Base-by-base conservation (phyloP, 352 stramenopile genomes). In the Pythium utonaiense region DNA sequence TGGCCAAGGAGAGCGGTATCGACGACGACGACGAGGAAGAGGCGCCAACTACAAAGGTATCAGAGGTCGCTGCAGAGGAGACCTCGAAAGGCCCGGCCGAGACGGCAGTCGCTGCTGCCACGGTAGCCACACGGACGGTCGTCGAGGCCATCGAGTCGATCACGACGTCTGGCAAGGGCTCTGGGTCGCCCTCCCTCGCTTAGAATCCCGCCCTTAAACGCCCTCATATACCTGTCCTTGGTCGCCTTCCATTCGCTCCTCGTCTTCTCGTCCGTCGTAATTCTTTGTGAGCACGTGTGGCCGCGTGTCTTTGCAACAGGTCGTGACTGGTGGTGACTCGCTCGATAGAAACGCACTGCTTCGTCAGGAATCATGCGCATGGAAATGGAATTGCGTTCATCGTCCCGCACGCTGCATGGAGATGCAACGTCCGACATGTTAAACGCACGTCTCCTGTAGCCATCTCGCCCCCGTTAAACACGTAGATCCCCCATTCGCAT, bases 11-110 rank as follows among this genome's bases (percentile, higher is more conserved):
- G 52, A 28, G 33, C 17, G 53, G 34, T 9, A 19, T 56, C 9
- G 53, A 67, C 13, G 53, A 58, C 14, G n/a, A 61, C n/a, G 33
- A 48, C 1, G 56, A 62, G 7, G 61, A 58, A 13, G n/a, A 52
- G 19, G 25, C 34, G 13, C 30, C 51, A 21, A 40, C 21, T 25
- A 19, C n/a, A 10, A 34, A 54, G 48, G 14, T 36, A 52, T 34
- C 24, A 14, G 22, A 63, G 33, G 22, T 8, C 13, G n/a, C n/a
- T n/a, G n/a, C n/a, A n/a, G n/a, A n/a, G n/a, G n/a, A n/a, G n/a
- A n/a, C n/a, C n/a, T n/a, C n/a, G n/a, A n/a, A 27, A 53, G 30
- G 30, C 16, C 30, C 47, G 14, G 48, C 48, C 1, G 48, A 27
- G 0, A 34, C 45, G 24, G 45, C 24, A 6, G 45, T 36, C 3